These are phyloP conservation scores for Neurospora pannonica DNA, from an alignment of 495 filamentous ascomycete genomes.

Conservation along the genomic window DNA sequence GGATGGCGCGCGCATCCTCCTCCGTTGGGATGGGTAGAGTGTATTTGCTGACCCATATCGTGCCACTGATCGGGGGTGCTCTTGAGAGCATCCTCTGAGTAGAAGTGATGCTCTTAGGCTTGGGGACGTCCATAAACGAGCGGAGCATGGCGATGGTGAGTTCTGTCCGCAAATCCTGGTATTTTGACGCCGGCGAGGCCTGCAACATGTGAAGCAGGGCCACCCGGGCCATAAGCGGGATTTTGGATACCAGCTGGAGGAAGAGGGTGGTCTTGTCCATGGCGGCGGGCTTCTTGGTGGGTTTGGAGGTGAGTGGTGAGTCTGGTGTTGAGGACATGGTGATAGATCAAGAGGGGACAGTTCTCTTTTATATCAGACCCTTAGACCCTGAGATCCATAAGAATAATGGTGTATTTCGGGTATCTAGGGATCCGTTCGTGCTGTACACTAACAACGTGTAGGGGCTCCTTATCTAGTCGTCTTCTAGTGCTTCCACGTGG, in stretches of 20 bases:
- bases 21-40: constrained; percentile 36
- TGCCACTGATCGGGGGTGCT: constrained; percentile 64
- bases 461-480: neutral
- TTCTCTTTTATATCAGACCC: neutral
- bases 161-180: constrained; percentile 73
- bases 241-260: constrained; percentile 41
- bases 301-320: neutral
- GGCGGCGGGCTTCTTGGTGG: neutral
- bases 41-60: constrained; percentile 70
- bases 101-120: constrained; percentile 44
- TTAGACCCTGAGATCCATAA: neutral
- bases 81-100: constrained; percentile 51
- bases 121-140: constrained; percentile 40
- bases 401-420: neutral
- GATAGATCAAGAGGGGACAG: neutral
- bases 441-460: neutral
- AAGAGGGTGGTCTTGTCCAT: constrained; percentile 28
- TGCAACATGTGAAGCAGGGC: constrained; percentile 57
- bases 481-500: neutral
- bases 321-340: neutral
- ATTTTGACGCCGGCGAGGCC: constrained; percentile 55
- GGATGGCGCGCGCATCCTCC: constrained; percentile 39
- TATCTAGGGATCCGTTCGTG: neutral
- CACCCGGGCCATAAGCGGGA: constrained; percentile 60
- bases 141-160: constrained; percentile 63